Conservation (phyloP, 306 rosid species). For the Cicer cuneatum region DNA sequence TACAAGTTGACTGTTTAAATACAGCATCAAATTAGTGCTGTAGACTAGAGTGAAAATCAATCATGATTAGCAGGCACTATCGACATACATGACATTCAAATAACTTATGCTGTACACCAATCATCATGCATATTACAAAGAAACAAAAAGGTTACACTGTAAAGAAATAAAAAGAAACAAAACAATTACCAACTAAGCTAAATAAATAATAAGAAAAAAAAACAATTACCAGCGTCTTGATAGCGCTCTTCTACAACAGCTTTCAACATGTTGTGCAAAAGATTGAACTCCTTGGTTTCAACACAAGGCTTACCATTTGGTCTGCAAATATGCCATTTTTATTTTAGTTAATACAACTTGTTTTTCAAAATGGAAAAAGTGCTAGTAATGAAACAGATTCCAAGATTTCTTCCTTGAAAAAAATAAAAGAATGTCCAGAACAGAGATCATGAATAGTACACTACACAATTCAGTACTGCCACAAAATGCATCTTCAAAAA, state of each 20-base stretch:
- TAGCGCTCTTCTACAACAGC: conserved; percentile 98
- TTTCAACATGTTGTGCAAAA: conserved; percentile 85
- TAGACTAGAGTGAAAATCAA: conserved; percentile 7
- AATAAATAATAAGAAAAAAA: conserved; percentile 11
- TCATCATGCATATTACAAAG: not conserved
- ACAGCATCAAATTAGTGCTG: conserved; percentile 14
- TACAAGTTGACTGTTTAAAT: conserved; percentile 5
- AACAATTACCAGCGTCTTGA: conserved; percentile 84
- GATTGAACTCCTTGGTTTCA: conserved; percentile 88
- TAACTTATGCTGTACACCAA: not conserved
- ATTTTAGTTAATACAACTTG: conserved; percentile 31
- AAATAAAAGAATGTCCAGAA: not conserved
- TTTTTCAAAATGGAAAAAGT: conserved; percentile 18
- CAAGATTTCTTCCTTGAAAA: not conserved
- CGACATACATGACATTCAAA: conserved; percentile 1
- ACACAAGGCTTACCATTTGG: conserved; percentile 86
- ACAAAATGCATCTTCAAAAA: conserved; percentile 3
- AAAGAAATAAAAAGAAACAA: conserved; percentile 12
- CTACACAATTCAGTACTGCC: conserved; percentile 9
- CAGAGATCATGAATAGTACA: conserved; percentile 19
- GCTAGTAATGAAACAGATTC: conserved; percentile 18
- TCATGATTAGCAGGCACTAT: conserved; percentile 14
- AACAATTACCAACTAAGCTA: conserved; percentile 48
- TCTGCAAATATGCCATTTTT: conserved; percentile 56
- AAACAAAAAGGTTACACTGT: not conserved